phyloP scores from a whole-genome alignment of 805 yeast genomes.

The Hanseniaspora lachancei region DNA sequence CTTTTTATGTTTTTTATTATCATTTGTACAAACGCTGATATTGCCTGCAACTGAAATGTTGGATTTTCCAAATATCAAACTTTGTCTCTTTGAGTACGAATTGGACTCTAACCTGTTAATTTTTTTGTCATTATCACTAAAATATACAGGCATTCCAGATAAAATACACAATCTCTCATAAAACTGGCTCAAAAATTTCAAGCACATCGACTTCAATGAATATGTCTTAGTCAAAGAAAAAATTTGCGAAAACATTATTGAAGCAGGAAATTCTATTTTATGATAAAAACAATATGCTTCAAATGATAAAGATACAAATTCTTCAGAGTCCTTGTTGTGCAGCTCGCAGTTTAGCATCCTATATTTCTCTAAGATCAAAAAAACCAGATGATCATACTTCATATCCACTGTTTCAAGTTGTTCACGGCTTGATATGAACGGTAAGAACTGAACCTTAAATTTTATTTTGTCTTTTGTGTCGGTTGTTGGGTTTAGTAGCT shows the following conservation, averaged over 20 bases:
- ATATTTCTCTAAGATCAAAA: conserved; percentile 19
- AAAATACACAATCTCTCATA: conserved; percentile 22
- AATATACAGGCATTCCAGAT: conserved; percentile 22
- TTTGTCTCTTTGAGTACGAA: not conserved
- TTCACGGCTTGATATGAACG: not conserved
- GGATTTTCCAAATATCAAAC: not conserved
- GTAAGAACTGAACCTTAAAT: not conserved
- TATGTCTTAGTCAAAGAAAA: conserved; percentile 20
- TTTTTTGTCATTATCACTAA: not conserved
- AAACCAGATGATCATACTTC: conserved; percentile 18
- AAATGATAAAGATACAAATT: conserved; percentile 24
- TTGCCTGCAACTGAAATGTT: not conserved
- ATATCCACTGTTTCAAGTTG: conserved; percentile 8
- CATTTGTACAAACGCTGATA: not conserved
- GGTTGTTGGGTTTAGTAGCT: conserved; percentile 9
- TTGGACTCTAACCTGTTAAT: not conserved
- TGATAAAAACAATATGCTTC: conserved; percentile 28
- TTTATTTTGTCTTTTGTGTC: not conserved
- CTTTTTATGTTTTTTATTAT: not conserved
- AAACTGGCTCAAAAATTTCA: conserved; percentile 24
- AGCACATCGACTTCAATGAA: conserved; percentile 18
- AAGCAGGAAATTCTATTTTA: conserved; percentile 25
- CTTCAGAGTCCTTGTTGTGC: conserved; percentile 24
- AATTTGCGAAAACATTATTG: conserved; percentile 23
- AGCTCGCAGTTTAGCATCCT: conserved; percentile 19